phyloP scores from a whole-genome alignment of 1,139 yeast species.

The Zygosaccharomyces sapae region DNA sequence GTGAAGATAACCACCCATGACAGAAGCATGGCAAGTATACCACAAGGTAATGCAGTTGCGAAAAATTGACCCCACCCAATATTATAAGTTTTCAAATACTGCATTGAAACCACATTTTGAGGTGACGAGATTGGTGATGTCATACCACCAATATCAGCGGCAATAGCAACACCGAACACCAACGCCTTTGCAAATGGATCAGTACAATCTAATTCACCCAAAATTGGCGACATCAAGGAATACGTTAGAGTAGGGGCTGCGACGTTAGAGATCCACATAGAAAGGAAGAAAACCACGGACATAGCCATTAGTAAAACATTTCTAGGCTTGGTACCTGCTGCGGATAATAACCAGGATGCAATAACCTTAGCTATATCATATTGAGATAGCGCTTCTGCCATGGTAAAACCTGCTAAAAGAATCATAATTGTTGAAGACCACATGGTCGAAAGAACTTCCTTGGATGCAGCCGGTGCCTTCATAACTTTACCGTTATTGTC shows the following conservation, averaged over 20 bases:
- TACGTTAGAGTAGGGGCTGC: slow-evolving; percentile 75
- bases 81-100: slow-evolving; percentile 60
- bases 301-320: slow-evolving; percentile 58
- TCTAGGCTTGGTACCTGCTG: slow-evolving; percentile 65
- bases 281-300: slow-evolving; percentile 65
- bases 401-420: slow-evolving; percentile 65
- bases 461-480: slow-evolving; percentile 52
- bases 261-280: slow-evolving; percentile 77
- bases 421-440: slow-evolving; percentile 73
- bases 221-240: slow-evolving; percentile 59
- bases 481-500: slow-evolving; percentile 50
- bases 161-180: slow-evolving; percentile 66
- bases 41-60: slow-evolving; percentile 62
- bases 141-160: slow-evolving; percentile 74
- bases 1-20: slow-evolving; percentile 57
- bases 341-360: slow-evolving; percentile 59
- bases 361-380: slow-evolving; percentile 65
- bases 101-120: slow-evolving; percentile 71
- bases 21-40: slow-evolving; percentile 49
- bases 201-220: slow-evolving; percentile 58
- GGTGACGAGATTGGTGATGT: slow-evolving; percentile 83
- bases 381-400: slow-evolving; percentile 69
- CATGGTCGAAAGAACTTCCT: slow-evolving; percentile 55
- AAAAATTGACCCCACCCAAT: slow-evolving; percentile 75
- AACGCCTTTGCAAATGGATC: slow-evolving; percentile 60